phyloP scores from a whole-genome alignment of 306 rosid species.

The Macrotyloma uniflorum region DNA sequence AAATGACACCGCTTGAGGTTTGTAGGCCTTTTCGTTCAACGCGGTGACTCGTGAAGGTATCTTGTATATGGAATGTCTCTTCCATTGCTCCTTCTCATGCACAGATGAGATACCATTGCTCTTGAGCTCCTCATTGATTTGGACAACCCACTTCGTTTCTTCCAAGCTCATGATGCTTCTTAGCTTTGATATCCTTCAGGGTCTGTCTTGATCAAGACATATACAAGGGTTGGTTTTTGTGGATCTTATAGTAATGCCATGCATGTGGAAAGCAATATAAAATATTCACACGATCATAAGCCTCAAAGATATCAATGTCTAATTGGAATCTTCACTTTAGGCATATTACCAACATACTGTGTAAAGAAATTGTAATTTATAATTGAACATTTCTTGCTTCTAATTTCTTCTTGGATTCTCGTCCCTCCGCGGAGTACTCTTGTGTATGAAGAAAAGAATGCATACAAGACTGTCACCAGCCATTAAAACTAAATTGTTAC shows the following conservation, averaged over 20 bases:
- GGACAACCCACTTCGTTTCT: conserved; percentile 36
- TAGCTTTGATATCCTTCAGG: neutral
- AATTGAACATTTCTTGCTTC: conserved; percentile 28
- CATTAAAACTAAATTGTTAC: neutral
- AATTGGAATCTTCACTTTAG: conserved; percentile 13
- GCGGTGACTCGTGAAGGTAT: conserved; percentile 40
- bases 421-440: neutral
- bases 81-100: conserved; percentile 42
- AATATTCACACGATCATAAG: conserved; percentile 5
- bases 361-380: neutral
- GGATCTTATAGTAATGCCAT: neutral
- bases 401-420: conserved; percentile 13
- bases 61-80: conserved; percentile 53
- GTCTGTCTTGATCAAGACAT: neutral
- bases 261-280: neutral
- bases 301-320: neutral
- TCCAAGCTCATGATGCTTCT: conserved; percentile 3
- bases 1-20: conserved; percentile 56
- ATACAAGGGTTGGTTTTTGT: neutral
- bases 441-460: conserved; percentile 40
- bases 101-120: conserved; percentile 29
- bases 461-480: neutral
- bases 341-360: neutral
- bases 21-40: conserved; percentile 39
- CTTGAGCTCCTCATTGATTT: conserved; percentile 37